Conservation (phyloP, 306 rosid species). For the Vigna radiata region DNA sequence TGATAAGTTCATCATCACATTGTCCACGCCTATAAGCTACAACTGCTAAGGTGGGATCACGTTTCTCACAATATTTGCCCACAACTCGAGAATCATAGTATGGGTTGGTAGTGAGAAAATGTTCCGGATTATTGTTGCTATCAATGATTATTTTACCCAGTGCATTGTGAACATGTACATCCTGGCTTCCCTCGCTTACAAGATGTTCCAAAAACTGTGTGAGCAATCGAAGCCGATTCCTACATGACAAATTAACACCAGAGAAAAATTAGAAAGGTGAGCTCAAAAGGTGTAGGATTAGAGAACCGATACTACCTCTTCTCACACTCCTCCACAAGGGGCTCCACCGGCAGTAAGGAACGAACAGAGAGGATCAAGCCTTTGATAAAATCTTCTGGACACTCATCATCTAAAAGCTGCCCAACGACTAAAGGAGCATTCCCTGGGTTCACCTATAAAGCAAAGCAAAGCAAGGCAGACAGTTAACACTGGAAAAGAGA, state of each 20-base stretch:
- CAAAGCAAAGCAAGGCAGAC: constrained; percentile 39
- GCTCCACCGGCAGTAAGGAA: constrained; percentile 98
- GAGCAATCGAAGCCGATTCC: constrained; percentile 97
- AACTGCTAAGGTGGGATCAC: constrained; percentile 98
- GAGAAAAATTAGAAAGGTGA: constrained; percentile 33
- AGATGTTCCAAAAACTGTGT: constrained; percentile 98
- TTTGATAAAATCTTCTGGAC: constrained; percentile 98
- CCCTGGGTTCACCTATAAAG: constrained; percentile 91
- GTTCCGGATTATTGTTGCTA: constrained; percentile 98
- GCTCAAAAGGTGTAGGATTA: constrained; percentile 3
- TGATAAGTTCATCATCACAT: constrained; percentile 97
- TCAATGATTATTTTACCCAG: constrained; percentile 98
- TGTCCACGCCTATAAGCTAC: constrained; percentile 97
- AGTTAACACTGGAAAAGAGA: background rate
- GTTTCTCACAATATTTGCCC: constrained; percentile 99
- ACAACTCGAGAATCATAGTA: constrained; percentile 99
- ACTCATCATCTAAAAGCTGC: constrained; percentile 97
- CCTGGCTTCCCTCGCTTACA: constrained; percentile 99
- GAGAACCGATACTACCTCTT: constrained; percentile 72
- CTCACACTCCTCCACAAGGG: constrained; percentile 97
- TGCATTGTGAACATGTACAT: constrained; percentile 97
- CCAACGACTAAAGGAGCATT: constrained; percentile 99
- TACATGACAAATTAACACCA: constrained; percentile 47
- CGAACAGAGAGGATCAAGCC: constrained; percentile 98
- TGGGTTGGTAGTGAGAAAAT: constrained; percentile 98